A percentile compares a stretch with the other conserved stretches of the same genome.
Conservation (phyloP, 2,329 filamentous ascomycete genomes). For the Orbilia javanica region DNA sequence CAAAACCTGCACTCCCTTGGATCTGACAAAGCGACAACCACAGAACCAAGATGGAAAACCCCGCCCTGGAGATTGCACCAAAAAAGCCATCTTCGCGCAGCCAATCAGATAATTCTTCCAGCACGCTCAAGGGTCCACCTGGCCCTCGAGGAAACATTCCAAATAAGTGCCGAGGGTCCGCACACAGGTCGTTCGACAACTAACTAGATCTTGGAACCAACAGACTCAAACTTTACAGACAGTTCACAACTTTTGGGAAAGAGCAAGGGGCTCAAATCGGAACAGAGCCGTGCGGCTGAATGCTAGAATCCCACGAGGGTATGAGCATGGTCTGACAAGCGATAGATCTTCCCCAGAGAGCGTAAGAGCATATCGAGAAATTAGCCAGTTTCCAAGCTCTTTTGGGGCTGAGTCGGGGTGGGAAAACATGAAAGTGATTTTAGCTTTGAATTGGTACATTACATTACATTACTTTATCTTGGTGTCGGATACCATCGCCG, state of each 20-base stretch:
- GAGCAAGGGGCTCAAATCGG: slow-evolving; percentile 11
- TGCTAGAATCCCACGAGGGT: neutral
- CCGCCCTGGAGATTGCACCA: neutral
- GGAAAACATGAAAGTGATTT: neutral
- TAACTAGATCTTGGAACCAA: neutral
- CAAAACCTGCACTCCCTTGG: neutral
- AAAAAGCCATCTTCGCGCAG: slow-evolving; percentile 20
- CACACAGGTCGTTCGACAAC: too few species aligned
- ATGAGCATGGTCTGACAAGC: slow-evolving; percentile 27
- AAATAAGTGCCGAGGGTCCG: slow-evolving; percentile 32
- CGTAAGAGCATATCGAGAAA: neutral
- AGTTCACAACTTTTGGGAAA: neutral
- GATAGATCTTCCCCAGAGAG: slow-evolving; percentile 6
- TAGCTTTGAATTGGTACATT: neutral
- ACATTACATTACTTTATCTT: too few species aligned
- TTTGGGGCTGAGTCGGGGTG: slow-evolving; percentile 2
- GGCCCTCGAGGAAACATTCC: slow-evolving; percentile 11
- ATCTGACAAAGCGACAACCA: neutral
- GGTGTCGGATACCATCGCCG: neutral
- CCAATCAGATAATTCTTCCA: slow-evolving; percentile 16
- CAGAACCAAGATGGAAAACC: neutral
- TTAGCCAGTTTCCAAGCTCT: neutral
- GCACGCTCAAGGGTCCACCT: neutral
- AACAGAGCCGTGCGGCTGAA: slow-evolving; percentile 38
- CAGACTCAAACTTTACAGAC: slow-evolving; percentile 16